These are phyloP conservation scores for Yarrowia osloensis DNA, from an alignment of 805 yeast species.

Conservation along the genomic window DNA sequence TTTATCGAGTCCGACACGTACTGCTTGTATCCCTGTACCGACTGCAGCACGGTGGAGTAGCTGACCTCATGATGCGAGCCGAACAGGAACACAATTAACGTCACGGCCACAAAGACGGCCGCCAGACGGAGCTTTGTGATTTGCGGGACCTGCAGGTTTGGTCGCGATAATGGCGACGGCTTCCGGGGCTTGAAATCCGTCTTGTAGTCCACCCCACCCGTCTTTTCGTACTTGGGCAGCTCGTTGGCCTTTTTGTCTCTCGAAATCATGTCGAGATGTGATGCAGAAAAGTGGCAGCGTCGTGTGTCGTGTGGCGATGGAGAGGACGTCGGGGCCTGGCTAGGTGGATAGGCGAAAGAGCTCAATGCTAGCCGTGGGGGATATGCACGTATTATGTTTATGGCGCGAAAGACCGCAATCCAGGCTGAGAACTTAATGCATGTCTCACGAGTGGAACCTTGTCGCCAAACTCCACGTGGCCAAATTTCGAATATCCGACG, in stretches of 20 bases:
- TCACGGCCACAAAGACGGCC: not conserved
- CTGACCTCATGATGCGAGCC: conserved; percentile 7
- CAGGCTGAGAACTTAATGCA: conserved; percentile 28
- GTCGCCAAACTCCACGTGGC: conserved; percentile 17
- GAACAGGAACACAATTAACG: not conserved
- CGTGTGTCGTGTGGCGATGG: not conserved
- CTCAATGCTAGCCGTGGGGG: conserved; percentile 20
- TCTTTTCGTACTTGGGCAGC: conserved; percentile 29
- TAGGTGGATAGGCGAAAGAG: not conserved
- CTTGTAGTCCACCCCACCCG: conserved; percentile 2
- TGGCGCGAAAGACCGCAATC: conserved; percentile 29
- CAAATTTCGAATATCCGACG: not conserved
- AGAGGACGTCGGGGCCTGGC: not conserved
- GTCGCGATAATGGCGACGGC: conserved; percentile 21
- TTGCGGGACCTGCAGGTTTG: conserved; percentile 7
- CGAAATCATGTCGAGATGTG: conserved; percentile 23
- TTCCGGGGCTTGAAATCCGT: conserved; percentile 24
- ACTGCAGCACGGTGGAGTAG: not conserved
- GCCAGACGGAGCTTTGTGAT: conserved; percentile 7
- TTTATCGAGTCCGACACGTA: conserved; percentile 26
- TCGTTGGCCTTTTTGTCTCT: conserved; percentile 21
- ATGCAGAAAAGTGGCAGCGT: not conserved
- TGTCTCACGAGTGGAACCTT: not conserved
- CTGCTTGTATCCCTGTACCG: conserved; percentile 12
- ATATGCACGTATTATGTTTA: conserved; percentile 11